phyloP scores from a whole-genome alignment of 2,329 filamentous ascomycete genomes.

The Trichoderma endophyticum region DNA sequence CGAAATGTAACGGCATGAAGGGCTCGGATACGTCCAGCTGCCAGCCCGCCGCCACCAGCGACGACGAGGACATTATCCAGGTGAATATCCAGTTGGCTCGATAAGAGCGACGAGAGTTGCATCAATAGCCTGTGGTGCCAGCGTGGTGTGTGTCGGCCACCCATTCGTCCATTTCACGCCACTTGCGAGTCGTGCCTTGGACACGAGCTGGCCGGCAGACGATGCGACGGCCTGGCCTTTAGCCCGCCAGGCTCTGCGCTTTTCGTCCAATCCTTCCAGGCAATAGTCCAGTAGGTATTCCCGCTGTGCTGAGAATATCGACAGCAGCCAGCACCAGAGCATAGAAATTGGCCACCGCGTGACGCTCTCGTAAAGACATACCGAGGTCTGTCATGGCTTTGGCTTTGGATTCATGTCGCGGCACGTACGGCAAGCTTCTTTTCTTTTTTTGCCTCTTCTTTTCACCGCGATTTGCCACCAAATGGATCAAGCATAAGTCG shows the following conservation, averaged over 20 bases:
- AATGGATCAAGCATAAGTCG: background rate
- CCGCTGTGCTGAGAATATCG: background rate
- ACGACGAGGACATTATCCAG: slow-evolving; percentile 3
- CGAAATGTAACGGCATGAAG: slow-evolving; percentile 7
- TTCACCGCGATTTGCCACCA: background rate
- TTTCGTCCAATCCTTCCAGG: background rate
- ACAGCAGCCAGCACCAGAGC: background rate
- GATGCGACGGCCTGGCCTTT: background rate
- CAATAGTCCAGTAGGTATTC: background rate
- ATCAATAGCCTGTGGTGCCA: slow-evolving; percentile 15
- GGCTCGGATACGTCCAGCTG: slow-evolving; percentile 6
- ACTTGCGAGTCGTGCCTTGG: slow-evolving; percentile 9
- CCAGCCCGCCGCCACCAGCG: slow-evolving; percentile 3
- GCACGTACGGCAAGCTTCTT: background rate
- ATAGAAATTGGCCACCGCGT: background rate
- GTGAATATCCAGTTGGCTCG: slow-evolving; percentile 17
- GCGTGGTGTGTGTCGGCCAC: slow-evolving; percentile 10
- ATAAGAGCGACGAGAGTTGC: slow-evolving; percentile 3
- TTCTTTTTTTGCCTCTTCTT: background rate
- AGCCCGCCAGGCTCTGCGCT: background rate
- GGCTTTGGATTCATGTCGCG: background rate
- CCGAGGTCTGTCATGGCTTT: background rate
- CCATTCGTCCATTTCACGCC: slow-evolving; percentile 16
- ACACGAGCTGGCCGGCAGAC: slow-evolving; percentile 6
- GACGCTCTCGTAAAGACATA: background rate